phyloP scores from a whole-genome alignment of 768 basidiomycete genomes.

The Pleurotus eryngii region DNA sequence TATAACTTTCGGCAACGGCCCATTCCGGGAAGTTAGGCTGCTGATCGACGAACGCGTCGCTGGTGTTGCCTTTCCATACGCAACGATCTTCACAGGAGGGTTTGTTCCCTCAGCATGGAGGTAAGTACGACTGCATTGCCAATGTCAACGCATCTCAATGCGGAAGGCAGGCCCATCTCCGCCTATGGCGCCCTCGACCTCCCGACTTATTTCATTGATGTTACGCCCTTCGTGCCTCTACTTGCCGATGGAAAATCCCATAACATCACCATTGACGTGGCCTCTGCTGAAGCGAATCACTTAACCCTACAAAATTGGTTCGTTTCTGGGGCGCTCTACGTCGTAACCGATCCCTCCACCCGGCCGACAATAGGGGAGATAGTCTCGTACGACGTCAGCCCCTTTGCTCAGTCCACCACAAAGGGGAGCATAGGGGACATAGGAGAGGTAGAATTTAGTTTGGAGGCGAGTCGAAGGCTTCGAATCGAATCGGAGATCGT shows the following conservation, averaged over 20 bases:
- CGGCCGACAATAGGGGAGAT: constrained; percentile 67
- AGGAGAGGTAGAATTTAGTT: constrained; percentile 56
- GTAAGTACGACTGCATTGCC: neutral
- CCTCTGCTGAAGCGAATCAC: constrained; percentile 63
- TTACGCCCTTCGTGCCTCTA: constrained; percentile 73
- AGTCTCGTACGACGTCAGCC: constrained; percentile 50
- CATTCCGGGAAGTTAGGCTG: constrained; percentile 49
- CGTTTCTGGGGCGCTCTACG: constrained; percentile 68
- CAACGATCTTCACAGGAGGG: constrained; percentile 74
- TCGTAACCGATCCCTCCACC: constrained; percentile 60
- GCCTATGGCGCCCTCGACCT: constrained; percentile 75
- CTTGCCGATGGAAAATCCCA: constrained; percentile 67
- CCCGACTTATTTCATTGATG: constrained; percentile 74
- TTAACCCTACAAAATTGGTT: constrained; percentile 73
- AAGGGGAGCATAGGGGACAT: constrained; percentile 38
- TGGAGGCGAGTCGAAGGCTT: constrained; percentile 54
- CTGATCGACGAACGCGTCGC: constrained; percentile 46
- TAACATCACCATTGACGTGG: constrained; percentile 69
- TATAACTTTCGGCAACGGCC: constrained; percentile 40
- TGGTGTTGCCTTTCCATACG: constrained; percentile 46
- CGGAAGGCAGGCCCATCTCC: constrained; percentile 50
- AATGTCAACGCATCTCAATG: neutral
- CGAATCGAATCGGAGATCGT: constrained; percentile 59
- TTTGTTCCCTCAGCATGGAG: constrained; percentile 67
- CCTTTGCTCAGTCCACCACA: constrained; percentile 50